Evolutionary conservation across 192 early-diverging fungal genomes (phyloP), one percentile per base, ranked within the genome.

Genomic region (Coemansia sp.): DNA sequence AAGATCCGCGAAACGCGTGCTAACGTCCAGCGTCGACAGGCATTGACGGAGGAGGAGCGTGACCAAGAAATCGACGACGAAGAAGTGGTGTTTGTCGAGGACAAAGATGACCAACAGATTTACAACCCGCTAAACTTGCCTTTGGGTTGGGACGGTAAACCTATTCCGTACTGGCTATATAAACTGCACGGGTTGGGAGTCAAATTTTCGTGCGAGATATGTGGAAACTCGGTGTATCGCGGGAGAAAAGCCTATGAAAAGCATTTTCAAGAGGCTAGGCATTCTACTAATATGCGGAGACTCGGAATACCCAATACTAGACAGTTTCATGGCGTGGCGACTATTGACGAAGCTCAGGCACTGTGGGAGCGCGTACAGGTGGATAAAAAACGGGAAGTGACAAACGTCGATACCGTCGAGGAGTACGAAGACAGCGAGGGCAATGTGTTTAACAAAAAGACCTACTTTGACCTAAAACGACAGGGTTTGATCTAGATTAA

Each of bases 131-230:
- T 98, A 16, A 99, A 98, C 65, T 76, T 99, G 54, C 96, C 96
- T 2, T 75, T 99, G 62, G 97, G 96, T 13, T 98, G 95, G 95
- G 97, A 99, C 76, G 97, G 96, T 41, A 99, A 99, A 77, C 97
- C 96, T 20, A 99, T 99, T 82, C 97, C 97, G 20, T 99, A 94
- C 77, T 99, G 97, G 97, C 85, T 99, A 34, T 99, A 94, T 88
- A 98, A 97, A 82, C 86, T 99, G 57, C 97, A 98, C 74, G 97
- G 97, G 6, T 82, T 99, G 63, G 94, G 94, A 13, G 92, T 96
- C 34, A 93, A 97, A 70, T 97, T 97, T 72, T 86, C 91, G 1
- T 99, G 97, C 74, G 96, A 99, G 83, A 97, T 99, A 65, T 99
- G 97, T 73, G 97, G 96, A 34, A 94, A 96, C 69, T 91, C 90